A percentile compares a stretch with the other conserved stretches of the same genome.
Conservation (phyloP, 768 basidiomycete species). For the Lentinula detonsa region DNA sequence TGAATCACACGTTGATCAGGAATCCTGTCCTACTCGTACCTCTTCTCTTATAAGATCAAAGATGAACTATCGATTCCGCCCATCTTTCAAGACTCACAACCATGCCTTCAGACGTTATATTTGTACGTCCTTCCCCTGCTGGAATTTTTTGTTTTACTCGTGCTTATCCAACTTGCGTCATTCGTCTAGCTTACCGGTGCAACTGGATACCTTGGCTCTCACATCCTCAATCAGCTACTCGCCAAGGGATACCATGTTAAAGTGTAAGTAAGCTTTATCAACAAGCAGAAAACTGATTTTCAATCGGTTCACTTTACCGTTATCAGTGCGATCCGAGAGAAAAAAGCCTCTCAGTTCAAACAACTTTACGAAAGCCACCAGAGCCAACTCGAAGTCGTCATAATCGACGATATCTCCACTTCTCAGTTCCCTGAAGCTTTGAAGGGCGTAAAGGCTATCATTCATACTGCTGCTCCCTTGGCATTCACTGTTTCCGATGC, state of each 20-base stretch:
- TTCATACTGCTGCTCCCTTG: conserved; percentile 29
- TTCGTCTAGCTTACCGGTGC: conserved; percentile 1
- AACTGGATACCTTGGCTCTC: conserved; percentile 5
- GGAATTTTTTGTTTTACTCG: no score
- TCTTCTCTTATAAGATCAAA: background rate
- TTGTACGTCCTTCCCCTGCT: background rate
- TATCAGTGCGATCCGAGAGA: background rate
- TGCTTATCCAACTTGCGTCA: background rate
- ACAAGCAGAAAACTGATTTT: background rate
- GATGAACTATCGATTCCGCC: background rate
- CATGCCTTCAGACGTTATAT: background rate
- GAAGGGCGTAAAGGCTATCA: conserved; percentile 37
- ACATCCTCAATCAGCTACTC: conserved; percentile 2
- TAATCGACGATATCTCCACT: conserved; percentile 14
- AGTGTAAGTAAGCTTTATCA: background rate
- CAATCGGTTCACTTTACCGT: background rate
- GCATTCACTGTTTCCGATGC: background rate
- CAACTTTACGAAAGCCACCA: conserved; percentile 3
- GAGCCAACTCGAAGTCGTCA: conserved; percentile 15
- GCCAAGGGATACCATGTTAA: background rate
- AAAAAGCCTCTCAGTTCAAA: background rate
- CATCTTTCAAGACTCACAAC: background rate
- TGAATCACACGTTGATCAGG: background rate
- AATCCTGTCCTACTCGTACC: background rate
- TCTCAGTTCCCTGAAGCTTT: conserved; percentile 37